Base-by-base conservation (phyloP, 2,329 filamentous ascomycete species). In the Neonectria hederae region DNA sequence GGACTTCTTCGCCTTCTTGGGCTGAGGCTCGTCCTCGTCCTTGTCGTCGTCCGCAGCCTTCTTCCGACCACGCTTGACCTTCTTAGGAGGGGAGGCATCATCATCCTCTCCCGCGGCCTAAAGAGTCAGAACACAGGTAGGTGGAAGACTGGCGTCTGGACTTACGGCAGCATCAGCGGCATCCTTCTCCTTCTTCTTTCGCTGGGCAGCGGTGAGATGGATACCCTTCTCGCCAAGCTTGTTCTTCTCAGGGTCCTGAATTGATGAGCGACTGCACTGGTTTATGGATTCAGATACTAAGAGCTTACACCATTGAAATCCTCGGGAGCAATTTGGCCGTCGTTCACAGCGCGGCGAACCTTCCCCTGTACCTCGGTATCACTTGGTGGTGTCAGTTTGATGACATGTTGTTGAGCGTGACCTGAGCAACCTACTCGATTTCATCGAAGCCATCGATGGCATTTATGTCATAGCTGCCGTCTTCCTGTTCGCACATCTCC, bases 241-340 rank as follows among this genome's bases (percentile, higher is more conserved):
- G 76, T 96, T 97, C 80, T 88, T 86, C 74, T 92, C 90, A 4
- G 87, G 82, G 69, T 97, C 92, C 92, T 96, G 69, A 5, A 54
- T 54, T 38, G 6, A 56, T 54, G 21, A 53, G 68, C 62, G 26
- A 66, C 49, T 40, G 64, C 38, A 66, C 49, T 54, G 60, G 2
- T 21, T 42, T 42, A 45, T 24, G 30, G 22, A 24, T 26, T 30
- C 38, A 32, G 24, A 30, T 4, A 21, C 11, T 19, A 14, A 32
- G 24, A 32, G 83, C 91, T 81, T 85, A 97, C 94, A 13, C 93
- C 93, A 35, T 91, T 95, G 89, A 93, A 97, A 72, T 97, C 95
- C 55, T 92, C 90, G 45, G 93, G 85, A 70, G 92, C 90, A 72
- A 98, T 90, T 72, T 96, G 92, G 24, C 93, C 93, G 76, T 94